These are phyloP conservation scores for Ophiocordyceps camponoti-floridani DNA, from an alignment of 2,329 filamentous ascomycete genomes.

Conservation along the genomic window DNA sequence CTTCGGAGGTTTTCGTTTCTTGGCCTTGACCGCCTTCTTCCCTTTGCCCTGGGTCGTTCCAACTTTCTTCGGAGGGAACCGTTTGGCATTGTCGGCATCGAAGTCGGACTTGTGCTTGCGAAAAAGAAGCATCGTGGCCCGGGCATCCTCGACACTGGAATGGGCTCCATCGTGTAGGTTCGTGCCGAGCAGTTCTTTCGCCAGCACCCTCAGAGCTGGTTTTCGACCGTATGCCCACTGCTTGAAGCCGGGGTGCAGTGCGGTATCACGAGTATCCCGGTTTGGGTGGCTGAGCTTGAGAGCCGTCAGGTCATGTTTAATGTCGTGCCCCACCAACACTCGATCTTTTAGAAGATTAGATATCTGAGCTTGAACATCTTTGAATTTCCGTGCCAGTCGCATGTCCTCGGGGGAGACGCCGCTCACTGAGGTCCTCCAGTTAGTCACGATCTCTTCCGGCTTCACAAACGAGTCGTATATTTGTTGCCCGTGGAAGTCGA, in stretches of 20 bases:
- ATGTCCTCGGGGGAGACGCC: conserved; percentile 65
- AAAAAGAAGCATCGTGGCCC: conserved; percentile 81
- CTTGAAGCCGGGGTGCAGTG: conserved; percentile 56
- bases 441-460: conserved; percentile 59
- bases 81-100: conserved; percentile 60
- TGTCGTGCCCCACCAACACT: conserved; percentile 68
- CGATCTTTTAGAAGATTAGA: conserved; percentile 49
- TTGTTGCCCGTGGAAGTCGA: conserved; percentile 85
- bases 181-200: conserved; percentile 36
- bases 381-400: conserved; percentile 49
- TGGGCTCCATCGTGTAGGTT: conserved; percentile 48
- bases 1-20: conserved; percentile 1
- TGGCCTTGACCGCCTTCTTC: conserved; percentile 15
- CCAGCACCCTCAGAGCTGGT: conserved; percentile 44
- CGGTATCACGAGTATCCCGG: conserved; percentile 69
- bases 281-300: conserved; percentile 64
- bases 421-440: conserved; percentile 79
- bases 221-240: conserved; percentile 50
- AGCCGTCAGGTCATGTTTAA: conserved; percentile 62
- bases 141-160: conserved; percentile 61
- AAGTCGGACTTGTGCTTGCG: conserved; percentile 68
- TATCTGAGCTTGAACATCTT: conserved; percentile 59
- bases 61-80: conserved; percentile 28
- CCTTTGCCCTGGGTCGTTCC: conserved; percentile 14
- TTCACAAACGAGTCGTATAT: conserved; percentile 88